Base-by-base conservation (phyloP, 169 alveolate genomes). In the Eimeria tenella region DNA sequence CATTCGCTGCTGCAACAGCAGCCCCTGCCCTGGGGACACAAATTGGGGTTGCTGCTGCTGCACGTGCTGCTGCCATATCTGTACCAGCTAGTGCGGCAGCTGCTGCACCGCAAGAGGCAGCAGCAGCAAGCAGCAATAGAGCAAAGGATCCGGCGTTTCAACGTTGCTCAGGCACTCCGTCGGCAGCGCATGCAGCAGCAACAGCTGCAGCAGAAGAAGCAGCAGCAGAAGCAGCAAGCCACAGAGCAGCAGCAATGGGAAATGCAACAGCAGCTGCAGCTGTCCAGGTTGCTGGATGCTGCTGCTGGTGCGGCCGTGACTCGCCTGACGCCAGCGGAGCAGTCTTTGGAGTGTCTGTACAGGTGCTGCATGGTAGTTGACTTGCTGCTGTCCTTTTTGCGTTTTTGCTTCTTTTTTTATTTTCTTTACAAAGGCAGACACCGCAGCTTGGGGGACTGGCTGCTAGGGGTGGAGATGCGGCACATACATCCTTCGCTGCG, bases 401-500 rank as follows among this genome's bases (percentile, higher is more conserved):
- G 62, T 6, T 74, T 74, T 74, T 13, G 42, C 23, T 74, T 74
- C 62, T 74, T 74, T 19, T 49, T 70, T 50, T 31, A 15, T 21
- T 88, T 88, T 79, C 77, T 88, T 4, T 9, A n/a, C n/a, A 7
- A n/a, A n/a, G 94, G 94, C 58, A 55, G 7, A 21, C 63, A 73
- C 77, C 71, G 94, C 25, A 71, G 94, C 31, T 21, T 88, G 15
- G 53, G 86, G 55, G 94, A 88, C 19, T 88, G 94, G 94, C 5
- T 88, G 79, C 75, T 88, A 17, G 77, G 74, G 19, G 52, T 88
- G 60, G 65, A 73, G 53, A 88, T 88, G 94, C n/a, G 79, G 31
- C 74, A 62, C 50, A 88, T 88, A 9, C 86, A 68, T 17, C 94
- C 94, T 19, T 88, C 94, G 8, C 94, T 88, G 17, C 94, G 49